Conservation (phyloP, 306 rosid genomes). For the Acacia crassicarpa region DNA sequence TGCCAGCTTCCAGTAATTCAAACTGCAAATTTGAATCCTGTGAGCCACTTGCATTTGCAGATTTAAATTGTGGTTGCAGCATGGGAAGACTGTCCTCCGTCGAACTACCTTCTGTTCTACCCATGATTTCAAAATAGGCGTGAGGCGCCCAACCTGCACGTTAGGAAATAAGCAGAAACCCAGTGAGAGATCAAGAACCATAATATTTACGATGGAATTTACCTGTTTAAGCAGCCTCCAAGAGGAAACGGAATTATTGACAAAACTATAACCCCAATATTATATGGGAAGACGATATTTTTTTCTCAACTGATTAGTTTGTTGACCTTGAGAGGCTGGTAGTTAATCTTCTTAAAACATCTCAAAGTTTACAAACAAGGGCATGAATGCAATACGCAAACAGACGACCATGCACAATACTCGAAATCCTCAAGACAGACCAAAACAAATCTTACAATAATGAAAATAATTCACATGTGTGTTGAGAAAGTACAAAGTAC, state of each 20-base stretch:
- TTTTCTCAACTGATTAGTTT: neutral
- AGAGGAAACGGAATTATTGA: neutral
- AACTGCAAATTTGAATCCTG: neutral
- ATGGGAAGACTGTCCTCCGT: neutral
- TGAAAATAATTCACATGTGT: neutral
- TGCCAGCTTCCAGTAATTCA: neutral
- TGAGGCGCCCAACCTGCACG: slow-evolving; percentile 44
- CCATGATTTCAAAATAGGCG: slow-evolving; percentile 32
- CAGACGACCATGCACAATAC: neutral
- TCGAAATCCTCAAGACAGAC: neutral
- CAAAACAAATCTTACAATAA: neutral
- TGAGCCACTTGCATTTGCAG: neutral
- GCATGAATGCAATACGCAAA: neutral
- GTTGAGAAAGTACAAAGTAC: neutral
- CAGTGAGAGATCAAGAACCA: neutral
- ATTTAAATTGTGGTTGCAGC: slow-evolving; percentile 11
- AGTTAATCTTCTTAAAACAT: neutral
- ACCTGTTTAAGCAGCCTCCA: neutral
- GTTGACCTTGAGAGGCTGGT: slow-evolving; percentile 5
- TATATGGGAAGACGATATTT: neutral
- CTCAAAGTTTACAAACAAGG: neutral
- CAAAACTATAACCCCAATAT: neutral
- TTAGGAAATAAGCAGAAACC: neutral
- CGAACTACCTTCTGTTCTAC: slow-evolving; percentile 7
- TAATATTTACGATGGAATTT: neutral